Evolutionary conservation across 108 stramenopile genomes (phyloP).

Genomic region (Aurantiochytrium sp.): DNA sequence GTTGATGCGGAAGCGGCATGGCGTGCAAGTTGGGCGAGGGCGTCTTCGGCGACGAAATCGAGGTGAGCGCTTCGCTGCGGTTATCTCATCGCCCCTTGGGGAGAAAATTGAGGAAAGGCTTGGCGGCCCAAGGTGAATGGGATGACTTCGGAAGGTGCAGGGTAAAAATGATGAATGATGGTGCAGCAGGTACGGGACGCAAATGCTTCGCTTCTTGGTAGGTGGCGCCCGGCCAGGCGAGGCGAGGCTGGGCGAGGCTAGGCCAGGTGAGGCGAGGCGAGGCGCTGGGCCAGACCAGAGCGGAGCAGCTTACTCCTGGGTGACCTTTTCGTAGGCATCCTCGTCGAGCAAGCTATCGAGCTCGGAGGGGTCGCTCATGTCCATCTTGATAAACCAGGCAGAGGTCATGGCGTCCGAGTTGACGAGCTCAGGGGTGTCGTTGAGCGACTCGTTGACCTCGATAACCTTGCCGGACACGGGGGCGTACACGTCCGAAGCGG

Average conservation of each 20-base stretch:
- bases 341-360: slow-evolving; percentile 36
- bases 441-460: slow-evolving; percentile 72
- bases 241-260: no score
- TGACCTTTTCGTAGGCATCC: slow-evolving; percentile 34
- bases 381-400: slow-evolving; percentile 89
- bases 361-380: slow-evolving; percentile 59
- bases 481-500: slow-evolving; percentile 89
- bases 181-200: no score
- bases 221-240: no score
- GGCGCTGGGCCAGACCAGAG: no score
- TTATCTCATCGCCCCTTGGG: no score
- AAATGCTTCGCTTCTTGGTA: background rate
- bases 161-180: no score
- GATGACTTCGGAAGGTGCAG: background rate
- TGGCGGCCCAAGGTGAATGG: background rate
- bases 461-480: slow-evolving; percentile 74
- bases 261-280: no score
- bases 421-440: slow-evolving; percentile 73
- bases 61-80: no score
- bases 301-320: slow-evolving; percentile 32
- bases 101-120: background rate
- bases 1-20: no score
- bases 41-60: no score
- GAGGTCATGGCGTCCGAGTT: slow-evolving; percentile 72
- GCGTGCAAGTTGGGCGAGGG: no score